Conservation (phyloP, 2,329 filamentous ascomycete genomes). For the Phaeomoniella chlamydospora region DNA sequence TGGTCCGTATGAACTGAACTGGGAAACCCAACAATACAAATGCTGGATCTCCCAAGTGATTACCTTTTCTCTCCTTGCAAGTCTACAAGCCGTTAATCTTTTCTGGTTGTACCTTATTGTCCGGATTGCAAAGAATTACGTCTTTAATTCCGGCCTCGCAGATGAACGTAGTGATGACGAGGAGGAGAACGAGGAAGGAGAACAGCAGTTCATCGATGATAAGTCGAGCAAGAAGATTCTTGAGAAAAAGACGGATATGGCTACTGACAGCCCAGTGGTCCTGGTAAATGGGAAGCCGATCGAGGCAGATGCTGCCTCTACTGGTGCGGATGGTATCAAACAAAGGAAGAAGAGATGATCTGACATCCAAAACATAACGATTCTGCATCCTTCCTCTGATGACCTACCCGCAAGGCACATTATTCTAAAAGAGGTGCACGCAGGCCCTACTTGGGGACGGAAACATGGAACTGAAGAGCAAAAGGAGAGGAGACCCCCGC, state of each 20-base stretch:
- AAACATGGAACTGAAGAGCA: no score
- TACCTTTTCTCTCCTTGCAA: slow-evolving; percentile 16
- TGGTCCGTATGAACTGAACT: slow-evolving; percentile 18
- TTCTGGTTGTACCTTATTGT: slow-evolving; percentile 18
- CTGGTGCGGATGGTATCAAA: slow-evolving; percentile 13
- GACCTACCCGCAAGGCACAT: no score
- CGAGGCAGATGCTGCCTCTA: slow-evolving; percentile 10
- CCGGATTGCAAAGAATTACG: slow-evolving; percentile 14
- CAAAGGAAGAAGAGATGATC: slow-evolving; percentile 11
- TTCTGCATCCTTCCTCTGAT: no score
- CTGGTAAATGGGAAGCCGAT: slow-evolving; percentile 24
- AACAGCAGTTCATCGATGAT: slow-evolving; percentile 1
- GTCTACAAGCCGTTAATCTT: slow-evolving; percentile 18
- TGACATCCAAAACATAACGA: no score
- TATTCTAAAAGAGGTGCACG: no score
- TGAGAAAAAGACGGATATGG: slow-evolving; percentile 3
- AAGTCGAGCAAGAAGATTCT: slow-evolving; percentile 2
- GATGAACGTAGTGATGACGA: slow-evolving; percentile 32
- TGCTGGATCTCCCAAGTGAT: slow-evolving; percentile 18
- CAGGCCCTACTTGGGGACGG: no score
- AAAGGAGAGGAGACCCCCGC: no score
- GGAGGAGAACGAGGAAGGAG: slow-evolving; percentile 24
- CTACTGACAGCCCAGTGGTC: slow-evolving; percentile 11
- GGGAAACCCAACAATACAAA: slow-evolving; percentile 21
- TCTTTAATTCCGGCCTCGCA: slow-evolving; percentile 14